Base-by-base conservation (phyloP, 768 basidiomycete species). In the Coprinopsis cinerea region DNA sequence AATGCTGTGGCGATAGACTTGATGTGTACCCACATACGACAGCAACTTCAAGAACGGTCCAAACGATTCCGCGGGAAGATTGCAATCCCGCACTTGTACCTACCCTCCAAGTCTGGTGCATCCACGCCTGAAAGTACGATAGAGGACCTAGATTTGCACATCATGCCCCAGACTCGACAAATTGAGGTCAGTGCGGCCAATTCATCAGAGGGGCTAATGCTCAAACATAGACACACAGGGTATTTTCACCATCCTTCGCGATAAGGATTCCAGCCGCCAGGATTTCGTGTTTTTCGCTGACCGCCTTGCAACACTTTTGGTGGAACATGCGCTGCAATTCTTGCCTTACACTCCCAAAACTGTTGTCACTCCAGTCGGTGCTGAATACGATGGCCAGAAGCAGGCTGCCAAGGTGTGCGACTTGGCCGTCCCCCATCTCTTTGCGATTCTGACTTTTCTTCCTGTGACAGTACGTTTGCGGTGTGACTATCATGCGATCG, bases 251-350 rank as follows among this genome's bases (percentile, higher is more conserved):
- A 83, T 88, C 22, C 61, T 99, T 18, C 78, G 95, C 6, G 84
- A 92, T 57, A 71, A 68, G 48, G 75, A 68, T n/a, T 85, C 88
- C 0, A 68, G 69, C 11, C 73, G 83, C 15, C 88, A 88, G 57
- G 92, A 97, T 60, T 98, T 97, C 59, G 83, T 97, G 32, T 95
- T 96, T 72, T 92, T 92, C 61, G 81, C 81, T 0, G 92, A 96
- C 62, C 78, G 95, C 15, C 69, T 98, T 1, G 81, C 94, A 0
- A 92, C 90, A 0, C 66, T 91, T 17, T 67, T 98, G 20, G 81
- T 89, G 3, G 95, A 98, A 65, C 77, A 82, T 61, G 91, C 92
- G 0, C 71, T 94, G 60, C 84, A 85, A 36, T 74, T 82, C 51
- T 74, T 98, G n/a, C 92, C 92, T 1, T 89, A 84, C 65, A 61